Conservation (phyloP, 768 basidiomycete genomes). For the Mycena galericulata region DNA sequence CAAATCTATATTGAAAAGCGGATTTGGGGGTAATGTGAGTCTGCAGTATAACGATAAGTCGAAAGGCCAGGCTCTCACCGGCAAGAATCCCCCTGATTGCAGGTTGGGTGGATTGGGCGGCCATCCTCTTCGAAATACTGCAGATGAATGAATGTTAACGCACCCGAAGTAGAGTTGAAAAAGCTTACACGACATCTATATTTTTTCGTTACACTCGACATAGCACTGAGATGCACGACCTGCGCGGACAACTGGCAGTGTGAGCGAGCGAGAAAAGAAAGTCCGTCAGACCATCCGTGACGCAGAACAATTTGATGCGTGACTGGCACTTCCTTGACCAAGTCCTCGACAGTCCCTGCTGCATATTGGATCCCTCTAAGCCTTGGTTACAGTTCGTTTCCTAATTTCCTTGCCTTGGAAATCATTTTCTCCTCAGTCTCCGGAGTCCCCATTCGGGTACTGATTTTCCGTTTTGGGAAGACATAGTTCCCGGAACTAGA, state of each 20-base stretch:
- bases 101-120: conserved; percentile 54
- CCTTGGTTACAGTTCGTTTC: too few relatives aligned
- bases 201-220: conserved; percentile 47
- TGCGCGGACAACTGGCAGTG: background rate
- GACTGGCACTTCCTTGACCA: too few relatives aligned
- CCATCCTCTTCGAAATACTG: conserved; percentile 65
- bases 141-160: background rate
- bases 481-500: background rate
- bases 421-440: background rate
- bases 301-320: too few relatives aligned
- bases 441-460: conserved; percentile 6
- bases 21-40: too few relatives aligned
- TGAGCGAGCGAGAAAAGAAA: background rate
- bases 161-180: background rate
- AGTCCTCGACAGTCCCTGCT: too few relatives aligned
- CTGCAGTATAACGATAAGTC: background rate
- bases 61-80: conserved; percentile 46
- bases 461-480: conserved; percentile 10
- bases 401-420: background rate
- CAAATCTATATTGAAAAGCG: conserved; percentile 50
- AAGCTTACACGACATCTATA: conserved; percentile 60
- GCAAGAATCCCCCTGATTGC: conserved; percentile 61
- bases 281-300: background rate
- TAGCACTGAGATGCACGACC: conserved; percentile 20
- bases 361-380: too few relatives aligned